phyloP scores from a whole-genome alignment of 176 grass and related monocot genomes.

The Avena sativa region DNA sequence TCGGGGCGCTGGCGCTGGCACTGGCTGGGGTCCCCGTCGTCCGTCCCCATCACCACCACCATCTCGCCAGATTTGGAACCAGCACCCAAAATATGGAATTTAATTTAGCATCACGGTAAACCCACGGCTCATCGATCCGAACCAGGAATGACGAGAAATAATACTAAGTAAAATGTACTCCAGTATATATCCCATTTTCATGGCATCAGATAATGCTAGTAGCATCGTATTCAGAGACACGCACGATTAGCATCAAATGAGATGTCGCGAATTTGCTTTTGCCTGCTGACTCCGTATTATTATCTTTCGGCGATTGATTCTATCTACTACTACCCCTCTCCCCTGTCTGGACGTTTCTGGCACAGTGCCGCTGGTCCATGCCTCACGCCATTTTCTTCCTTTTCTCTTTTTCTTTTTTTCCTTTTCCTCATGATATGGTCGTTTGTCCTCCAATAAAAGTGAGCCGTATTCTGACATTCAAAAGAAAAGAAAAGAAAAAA shows the following conservation, averaged over 20 bases:
- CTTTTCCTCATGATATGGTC: background rate
- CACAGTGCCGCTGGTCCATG: slow-evolving; percentile 15
- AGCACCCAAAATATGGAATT: background rate
- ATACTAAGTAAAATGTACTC: no score
- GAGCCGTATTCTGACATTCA: background rate
- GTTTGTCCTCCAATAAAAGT: background rate
- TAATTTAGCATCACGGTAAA: no score
- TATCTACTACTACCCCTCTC: background rate
- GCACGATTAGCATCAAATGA: background rate
- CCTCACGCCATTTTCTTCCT: background rate
- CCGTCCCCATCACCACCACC: slow-evolving; percentile 37
- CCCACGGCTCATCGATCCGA: no score
- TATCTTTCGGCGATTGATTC: background rate
- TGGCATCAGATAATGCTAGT: background rate
- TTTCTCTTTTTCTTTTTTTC: background rate
- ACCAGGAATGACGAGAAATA: no score
- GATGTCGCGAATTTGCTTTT: background rate
- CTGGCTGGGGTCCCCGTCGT: slow-evolving; percentile 30
- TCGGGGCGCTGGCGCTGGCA: background rate
- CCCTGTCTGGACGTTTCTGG: slow-evolving; percentile 12
- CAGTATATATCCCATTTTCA: no score
- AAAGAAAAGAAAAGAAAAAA: background rate
- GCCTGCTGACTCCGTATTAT: background rate
- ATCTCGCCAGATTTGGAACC: slow-evolving; percentile 59
- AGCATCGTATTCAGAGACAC: slow-evolving; percentile 1